Evolutionary conservation across 2,329 filamentous ascomycete species (phyloP).

Genomic region (Chaetomiaceae sp.): DNA sequence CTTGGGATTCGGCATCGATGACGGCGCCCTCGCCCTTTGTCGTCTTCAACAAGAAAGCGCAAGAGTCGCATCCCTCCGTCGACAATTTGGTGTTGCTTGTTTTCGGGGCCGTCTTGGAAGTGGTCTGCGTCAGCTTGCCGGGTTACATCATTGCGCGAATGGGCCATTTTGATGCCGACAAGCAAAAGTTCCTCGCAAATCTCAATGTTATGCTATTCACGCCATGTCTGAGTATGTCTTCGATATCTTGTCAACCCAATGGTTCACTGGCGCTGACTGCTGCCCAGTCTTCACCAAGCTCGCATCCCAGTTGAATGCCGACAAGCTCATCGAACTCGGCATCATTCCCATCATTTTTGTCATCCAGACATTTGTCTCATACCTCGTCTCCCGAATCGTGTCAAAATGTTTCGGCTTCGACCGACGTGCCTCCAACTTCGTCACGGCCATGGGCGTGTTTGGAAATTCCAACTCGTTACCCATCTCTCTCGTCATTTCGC

Average conservation of each 20-base stretch:
- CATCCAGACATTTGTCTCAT: constrained; percentile 83
- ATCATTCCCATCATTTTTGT: constrained; percentile 95
- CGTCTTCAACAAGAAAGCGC: constrained; percentile 37
- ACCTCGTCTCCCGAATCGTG: constrained; percentile 66
- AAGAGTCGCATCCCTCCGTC: constrained; percentile 60
- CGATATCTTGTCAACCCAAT: not conserved
- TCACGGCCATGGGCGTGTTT: constrained; percentile 91
- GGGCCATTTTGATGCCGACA: constrained; percentile 91
- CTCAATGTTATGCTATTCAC: constrained; percentile 96
- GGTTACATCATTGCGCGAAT: constrained; percentile 87
- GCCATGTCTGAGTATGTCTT: constrained; percentile 74
- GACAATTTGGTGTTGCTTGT: constrained; percentile 73
- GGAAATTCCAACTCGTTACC: constrained; percentile 97
- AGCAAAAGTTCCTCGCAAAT: constrained; percentile 95
- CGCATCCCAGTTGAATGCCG: constrained; percentile 85
- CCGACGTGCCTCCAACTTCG: constrained; percentile 85
- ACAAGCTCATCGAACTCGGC: constrained; percentile 83
- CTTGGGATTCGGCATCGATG: constrained; percentile 24
- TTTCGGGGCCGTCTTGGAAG: constrained; percentile 91
- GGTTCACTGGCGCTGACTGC: not conserved
- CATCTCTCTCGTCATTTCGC: constrained; percentile 89
- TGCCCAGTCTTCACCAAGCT: constrained; percentile 87
- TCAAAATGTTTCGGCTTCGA: constrained; percentile 74
- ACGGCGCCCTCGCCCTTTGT: constrained; percentile 38
- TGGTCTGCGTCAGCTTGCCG: constrained; percentile 89